Evolutionary conservation across 148 eudicot species (phyloP), one percentile per base, ranked within the genome.

Genomic region (Rhododendron vialii): DNA sequence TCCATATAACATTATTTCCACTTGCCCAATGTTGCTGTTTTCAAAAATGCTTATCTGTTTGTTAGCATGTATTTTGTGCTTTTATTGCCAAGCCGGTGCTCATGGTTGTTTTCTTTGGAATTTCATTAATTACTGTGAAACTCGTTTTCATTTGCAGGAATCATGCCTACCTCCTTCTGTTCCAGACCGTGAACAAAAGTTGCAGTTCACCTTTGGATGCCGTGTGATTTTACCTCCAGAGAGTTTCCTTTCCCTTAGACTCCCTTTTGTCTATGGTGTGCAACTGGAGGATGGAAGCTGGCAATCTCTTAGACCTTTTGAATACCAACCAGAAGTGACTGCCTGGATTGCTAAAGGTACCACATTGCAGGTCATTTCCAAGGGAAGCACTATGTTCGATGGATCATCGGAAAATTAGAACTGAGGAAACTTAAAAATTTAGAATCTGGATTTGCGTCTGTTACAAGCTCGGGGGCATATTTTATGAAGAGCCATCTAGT

Each of bases 161-260:
- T 92, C 98, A 83, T 93, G 90, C 88, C 89, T 90, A 87, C 90
- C 92, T 83, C 73, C 91, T 85, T 88, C 90, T 69, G 81, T 88
- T 84, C 90, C 87, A 53, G 91, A 90, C 82, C 90, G 84, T 74
- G 93, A 92, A 84, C 88, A 93, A 76, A 92, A 92, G 86, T 91
- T 95, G 82, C 93, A 91, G 83, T 96, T 95, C 86, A 88, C 93
- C 88, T 89, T 94, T 87, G 99, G 94, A 84, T 91, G 94, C 86
- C 92, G 83, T 79, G 95, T 95, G 86, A 91, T 95, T 84, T 92
- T 96, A 91, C 99, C 99, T 33, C 96, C 99, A 9, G 99, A 96
- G 84, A 96, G 99, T 90, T 94, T 95, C 87, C 92, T 96, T 85
- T 95, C 99, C 78, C 88, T 96, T 83, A 94, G 94, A 87, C 95